A percentile compares a stretch with the other conserved stretches of the same genome.
Evolutionary conservation across 2,329 filamentous ascomycete genomes (phyloP).

Genomic region (Botrytis galanthina): DNA sequence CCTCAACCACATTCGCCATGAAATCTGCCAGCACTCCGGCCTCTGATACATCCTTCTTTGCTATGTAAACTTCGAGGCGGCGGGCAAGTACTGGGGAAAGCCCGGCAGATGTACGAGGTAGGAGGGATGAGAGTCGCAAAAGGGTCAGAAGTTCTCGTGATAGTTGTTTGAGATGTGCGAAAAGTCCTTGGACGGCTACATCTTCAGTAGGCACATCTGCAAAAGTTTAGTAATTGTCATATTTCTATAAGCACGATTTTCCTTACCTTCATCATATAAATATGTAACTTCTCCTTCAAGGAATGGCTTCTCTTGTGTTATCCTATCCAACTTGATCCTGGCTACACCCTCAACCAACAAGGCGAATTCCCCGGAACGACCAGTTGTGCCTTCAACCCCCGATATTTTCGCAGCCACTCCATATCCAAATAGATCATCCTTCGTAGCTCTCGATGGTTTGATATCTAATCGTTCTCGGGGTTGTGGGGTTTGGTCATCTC

Average conservation of each 20-base stretch:
- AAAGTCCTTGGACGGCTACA: slow-evolving; percentile 65
- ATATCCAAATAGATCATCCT: slow-evolving; percentile 75
- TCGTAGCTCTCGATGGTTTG: slow-evolving; percentile 59
- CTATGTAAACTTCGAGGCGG: slow-evolving; percentile 83
- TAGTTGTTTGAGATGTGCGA: slow-evolving; percentile 76
- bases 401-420: slow-evolving; percentile 79
- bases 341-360: slow-evolving; percentile 83
- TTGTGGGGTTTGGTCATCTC: slow-evolving; percentile 49
- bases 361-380: slow-evolving; percentile 66
- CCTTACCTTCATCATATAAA: slow-evolving; percentile 66
- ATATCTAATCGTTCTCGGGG: slow-evolving; percentile 43
- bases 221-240: slow-evolving; percentile 24
- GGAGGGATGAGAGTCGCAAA: slow-evolving; percentile 78
- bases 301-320: slow-evolving; percentile 76
- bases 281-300: slow-evolving; percentile 78
- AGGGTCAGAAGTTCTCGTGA: slow-evolving; percentile 85
- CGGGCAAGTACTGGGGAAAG: slow-evolving; percentile 83
- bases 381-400: slow-evolving; percentile 70
- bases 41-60: slow-evolving; percentile 75
- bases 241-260: background rate
- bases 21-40: slow-evolving; percentile 89
- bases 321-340: slow-evolving; percentile 71
- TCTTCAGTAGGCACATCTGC: slow-evolving; percentile 48
- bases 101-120: slow-evolving; percentile 65
- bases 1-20: slow-evolving; percentile 90